Evolutionary conservation across 257 asterid species (phyloP).

Genomic region (Penstemon newberryi): DNA sequence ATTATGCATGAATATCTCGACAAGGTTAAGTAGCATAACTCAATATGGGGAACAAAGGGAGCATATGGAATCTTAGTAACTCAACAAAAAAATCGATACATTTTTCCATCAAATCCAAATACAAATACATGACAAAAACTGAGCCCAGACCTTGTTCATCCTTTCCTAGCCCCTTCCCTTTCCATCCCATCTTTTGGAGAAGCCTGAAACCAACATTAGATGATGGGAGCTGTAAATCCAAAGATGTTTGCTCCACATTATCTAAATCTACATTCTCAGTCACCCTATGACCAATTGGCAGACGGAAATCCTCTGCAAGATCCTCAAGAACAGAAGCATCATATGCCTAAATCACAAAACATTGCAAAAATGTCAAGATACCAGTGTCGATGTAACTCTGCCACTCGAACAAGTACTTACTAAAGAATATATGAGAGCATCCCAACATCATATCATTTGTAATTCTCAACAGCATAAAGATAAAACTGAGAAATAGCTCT

Average conservation of each 20-base stretch:
- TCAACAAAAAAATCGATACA: not conserved
- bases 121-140: not conserved
- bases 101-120: not conserved
- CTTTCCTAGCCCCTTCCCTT: slow-evolving; percentile 97
- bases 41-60: not conserved
- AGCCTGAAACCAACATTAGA: slow-evolving; percentile 89
- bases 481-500: not conserved
- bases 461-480: not conserved
- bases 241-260: slow-evolving; percentile 91
- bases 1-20: not conserved
- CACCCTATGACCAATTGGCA: slow-evolving; percentile 80
- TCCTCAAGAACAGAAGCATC: slow-evolving; percentile 83
- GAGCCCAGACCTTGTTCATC: slow-evolving; percentile 78
- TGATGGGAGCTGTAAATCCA: slow-evolving; percentile 74
- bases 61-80: not conserved
- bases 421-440: not conserved
- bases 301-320: slow-evolving; percentile 87
- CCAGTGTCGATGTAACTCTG: slow-evolving; percentile 3
- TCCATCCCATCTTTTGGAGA: slow-evolving; percentile 99
- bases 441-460: not conserved
- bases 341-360: slow-evolving; percentile 46
- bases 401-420: not conserved
- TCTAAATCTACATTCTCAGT: slow-evolving; percentile 89
- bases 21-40: not conserved
- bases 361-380: slow-evolving; percentile 12